These are phyloP conservation scores for Exophiala alcalophila DNA, from an alignment of 2,329 filamentous ascomycete species.

Conservation along the genomic window DNA sequence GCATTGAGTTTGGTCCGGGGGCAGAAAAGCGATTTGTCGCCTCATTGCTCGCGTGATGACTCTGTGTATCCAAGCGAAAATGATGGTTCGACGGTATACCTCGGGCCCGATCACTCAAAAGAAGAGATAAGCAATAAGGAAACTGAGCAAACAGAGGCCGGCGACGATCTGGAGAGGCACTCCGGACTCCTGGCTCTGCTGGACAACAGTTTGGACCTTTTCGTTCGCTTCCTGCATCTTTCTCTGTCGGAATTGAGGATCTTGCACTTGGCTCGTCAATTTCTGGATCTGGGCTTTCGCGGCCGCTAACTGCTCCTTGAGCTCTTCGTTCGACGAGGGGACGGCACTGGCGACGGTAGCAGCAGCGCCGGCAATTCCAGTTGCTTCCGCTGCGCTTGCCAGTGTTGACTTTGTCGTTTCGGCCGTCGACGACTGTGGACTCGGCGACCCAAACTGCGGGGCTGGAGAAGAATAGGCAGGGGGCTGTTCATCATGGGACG, in stretches of 20 bases:
- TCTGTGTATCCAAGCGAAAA: conserved; percentile 16
- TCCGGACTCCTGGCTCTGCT: conserved; percentile 53
- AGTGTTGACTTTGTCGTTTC: conserved; percentile 29
- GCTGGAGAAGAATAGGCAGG: conserved; percentile 57
- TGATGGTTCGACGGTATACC: not conserved
- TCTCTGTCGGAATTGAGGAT: conserved; percentile 73
- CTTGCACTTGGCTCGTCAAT: conserved; percentile 61
- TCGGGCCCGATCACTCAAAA: conserved; percentile 59
- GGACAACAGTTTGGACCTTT: conserved; percentile 51
- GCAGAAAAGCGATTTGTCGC: too few relatives aligned
- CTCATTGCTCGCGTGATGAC: too few relatives aligned
- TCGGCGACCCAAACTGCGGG: conserved; percentile 49
- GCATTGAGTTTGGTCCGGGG: too few relatives aligned
- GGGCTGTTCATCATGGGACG: conserved; percentile 44
- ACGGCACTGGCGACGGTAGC: conserved; percentile 49
- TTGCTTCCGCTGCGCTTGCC: conserved; percentile 31
- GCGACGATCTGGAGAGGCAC: conserved; percentile 86
- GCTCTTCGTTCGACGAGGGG: conserved; percentile 56
- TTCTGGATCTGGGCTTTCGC: conserved; percentile 70
- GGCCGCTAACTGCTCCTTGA: conserved; percentile 70
- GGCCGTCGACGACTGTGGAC: conserved; percentile 35
- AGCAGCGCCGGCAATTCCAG: conserved; percentile 45
- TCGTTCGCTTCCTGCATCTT: conserved; percentile 60
- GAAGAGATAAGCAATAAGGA: conserved; percentile 92
- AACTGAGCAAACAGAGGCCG: conserved; percentile 79